Conservation (phyloP, 108 stramenopile genomes). For the Schizochytrium sp. region DNA sequence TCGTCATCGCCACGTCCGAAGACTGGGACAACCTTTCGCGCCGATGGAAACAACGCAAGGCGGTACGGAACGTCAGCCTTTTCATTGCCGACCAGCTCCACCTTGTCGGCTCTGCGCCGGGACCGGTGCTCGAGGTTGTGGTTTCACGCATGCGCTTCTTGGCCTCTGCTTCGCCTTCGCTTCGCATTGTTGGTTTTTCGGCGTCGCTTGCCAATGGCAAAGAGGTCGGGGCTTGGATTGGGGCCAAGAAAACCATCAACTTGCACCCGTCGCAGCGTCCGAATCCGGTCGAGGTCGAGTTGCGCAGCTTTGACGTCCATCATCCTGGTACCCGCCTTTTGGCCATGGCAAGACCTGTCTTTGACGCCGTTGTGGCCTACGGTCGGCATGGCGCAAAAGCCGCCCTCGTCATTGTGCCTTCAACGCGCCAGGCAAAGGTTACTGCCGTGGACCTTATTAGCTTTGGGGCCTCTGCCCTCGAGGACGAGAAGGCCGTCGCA, state of each 20-base stretch:
- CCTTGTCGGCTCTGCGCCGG: slow-evolving; percentile 69
- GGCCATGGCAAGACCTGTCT: slow-evolving; percentile 93
- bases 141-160: slow-evolving; percentile 93
- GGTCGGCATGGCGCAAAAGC: slow-evolving; percentile 47
- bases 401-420: slow-evolving; percentile 82
- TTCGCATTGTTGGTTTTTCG: slow-evolving; percentile 82
- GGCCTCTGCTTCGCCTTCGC: slow-evolving; percentile 21
- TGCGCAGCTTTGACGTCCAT: slow-evolving; percentile 84
- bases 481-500: slow-evolving; percentile 22
- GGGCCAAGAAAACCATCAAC: slow-evolving; percentile 77
- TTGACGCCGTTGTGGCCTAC: slow-evolving; percentile 63
- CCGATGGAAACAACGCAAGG: slow-evolving; percentile 88
- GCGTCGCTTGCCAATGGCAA: slow-evolving; percentile 89
- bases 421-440: slow-evolving; percentile 87
- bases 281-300: slow-evolving; percentile 77
- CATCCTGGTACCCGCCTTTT: slow-evolving; percentile 77
- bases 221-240: slow-evolving; percentile 97
- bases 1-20: slow-evolving; percentile 71
- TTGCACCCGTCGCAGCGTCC: slow-evolving; percentile 88
- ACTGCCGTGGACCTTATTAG: slow-evolving; percentile 95
- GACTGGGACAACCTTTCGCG: slow-evolving; percentile 85
- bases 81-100: slow-evolving; percentile 92
- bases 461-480: slow-evolving; percentile 48
- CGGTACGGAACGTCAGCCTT: slow-evolving; percentile 74
- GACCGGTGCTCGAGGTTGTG: slow-evolving; percentile 84